Evolutionary conservation across 768 basidiomycete species (phyloP).

Genomic region (Thelephora ganbajun): DNA sequence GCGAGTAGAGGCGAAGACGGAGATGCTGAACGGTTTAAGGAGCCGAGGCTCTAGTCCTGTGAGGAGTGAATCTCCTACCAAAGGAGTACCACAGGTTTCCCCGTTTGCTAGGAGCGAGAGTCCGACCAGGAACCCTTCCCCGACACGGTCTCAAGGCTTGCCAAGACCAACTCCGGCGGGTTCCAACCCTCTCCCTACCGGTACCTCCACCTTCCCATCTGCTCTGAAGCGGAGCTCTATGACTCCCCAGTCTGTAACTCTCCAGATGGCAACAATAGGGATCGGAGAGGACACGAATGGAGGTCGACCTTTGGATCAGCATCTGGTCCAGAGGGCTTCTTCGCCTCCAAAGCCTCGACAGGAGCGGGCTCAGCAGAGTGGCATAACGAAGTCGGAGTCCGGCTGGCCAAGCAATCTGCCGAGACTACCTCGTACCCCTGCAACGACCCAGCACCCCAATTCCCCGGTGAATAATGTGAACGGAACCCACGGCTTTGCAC

Average conservation of each 20-base stretch:
- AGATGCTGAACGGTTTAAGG: constrained; percentile 3
- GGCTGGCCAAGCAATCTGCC: neutral
- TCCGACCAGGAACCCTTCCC: constrained; percentile 8
- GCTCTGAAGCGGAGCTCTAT: too few relatives aligned
- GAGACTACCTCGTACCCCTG: neutral
- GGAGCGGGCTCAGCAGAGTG: too few relatives aligned
- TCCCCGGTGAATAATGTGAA: neutral
- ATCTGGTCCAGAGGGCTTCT: neutral
- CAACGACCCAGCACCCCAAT: too few relatives aligned
- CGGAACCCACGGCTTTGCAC: neutral
- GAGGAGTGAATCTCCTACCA: constrained; percentile 3
- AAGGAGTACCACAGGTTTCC: constrained; percentile 16
- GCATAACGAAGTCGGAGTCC: neutral
- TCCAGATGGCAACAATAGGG: neutral
- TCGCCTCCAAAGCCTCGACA: neutral
- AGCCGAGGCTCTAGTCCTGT: constrained; percentile 5
- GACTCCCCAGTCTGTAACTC: neutral
- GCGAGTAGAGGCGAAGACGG: constrained; percentile 2
- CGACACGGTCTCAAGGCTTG: constrained; percentile 5
- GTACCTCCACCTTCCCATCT: neutral
- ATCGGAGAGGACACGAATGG: neutral
- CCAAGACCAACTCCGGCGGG: neutral
- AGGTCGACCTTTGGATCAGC: neutral
- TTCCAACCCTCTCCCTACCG: too few relatives aligned
- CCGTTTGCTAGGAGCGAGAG: constrained; percentile 18